Conservation (phyloP, 2,329 filamentous ascomycete species). For the Furcasterigmium sp. region DNA sequence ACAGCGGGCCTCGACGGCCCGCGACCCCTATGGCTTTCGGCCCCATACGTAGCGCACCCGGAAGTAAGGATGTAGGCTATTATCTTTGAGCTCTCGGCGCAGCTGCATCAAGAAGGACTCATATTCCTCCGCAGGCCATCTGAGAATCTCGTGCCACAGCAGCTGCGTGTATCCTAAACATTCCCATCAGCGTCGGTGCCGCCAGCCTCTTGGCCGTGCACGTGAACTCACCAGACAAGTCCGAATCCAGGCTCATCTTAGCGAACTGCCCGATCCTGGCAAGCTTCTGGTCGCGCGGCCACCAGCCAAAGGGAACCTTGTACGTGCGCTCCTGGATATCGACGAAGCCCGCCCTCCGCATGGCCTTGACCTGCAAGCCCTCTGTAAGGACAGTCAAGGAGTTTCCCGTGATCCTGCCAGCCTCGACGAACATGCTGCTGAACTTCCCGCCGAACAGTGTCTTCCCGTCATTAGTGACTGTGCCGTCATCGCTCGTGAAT, state of each 20-base stretch:
- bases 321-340: conserved; percentile 5
- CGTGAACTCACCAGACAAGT: conserved; percentile 15
- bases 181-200: not conserved
- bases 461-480: conserved; percentile 13
- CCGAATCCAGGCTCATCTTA: not conserved
- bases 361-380: conserved; percentile 7
- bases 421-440: conserved; percentile 8
- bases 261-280: conserved; percentile 9
- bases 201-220: no score
- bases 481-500: conserved; percentile 6
- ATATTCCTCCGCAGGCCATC: conserved; percentile 4
- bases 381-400: conserved; percentile 3
- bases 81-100: conserved; percentile 1
- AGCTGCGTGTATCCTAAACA: not conserved
- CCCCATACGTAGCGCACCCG: not conserved
- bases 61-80: not conserved
- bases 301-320: conserved; percentile 7
- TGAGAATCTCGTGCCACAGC: conserved; percentile 4
- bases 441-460: conserved; percentile 9
- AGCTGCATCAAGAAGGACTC: conserved; percentile 4
- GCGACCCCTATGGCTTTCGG: no score
- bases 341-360: conserved; percentile 10
- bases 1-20: no score
- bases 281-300: conserved; percentile 22
- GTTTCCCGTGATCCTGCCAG: conserved; percentile 1